Evolutionary conservation across 78 protist species (phyloP).

Genomic region (Kipferlia bialata): DNA sequence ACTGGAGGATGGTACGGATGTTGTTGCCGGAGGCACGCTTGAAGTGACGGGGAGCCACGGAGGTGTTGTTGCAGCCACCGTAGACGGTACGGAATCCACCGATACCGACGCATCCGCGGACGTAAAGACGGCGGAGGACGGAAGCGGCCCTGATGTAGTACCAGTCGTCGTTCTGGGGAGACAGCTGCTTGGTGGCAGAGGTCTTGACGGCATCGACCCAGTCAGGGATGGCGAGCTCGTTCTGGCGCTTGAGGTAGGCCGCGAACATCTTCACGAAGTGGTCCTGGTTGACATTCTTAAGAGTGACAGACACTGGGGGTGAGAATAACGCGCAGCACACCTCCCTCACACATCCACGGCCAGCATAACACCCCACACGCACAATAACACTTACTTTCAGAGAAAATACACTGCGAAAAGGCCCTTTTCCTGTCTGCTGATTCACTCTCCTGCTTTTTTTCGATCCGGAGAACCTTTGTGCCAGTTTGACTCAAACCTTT

Average conservation of each 20-base stretch:
- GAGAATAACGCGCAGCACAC: too few relatives aligned
- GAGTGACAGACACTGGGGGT: too few relatives aligned
- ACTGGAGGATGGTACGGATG: neutral
- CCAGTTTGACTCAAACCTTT: too few relatives aligned
- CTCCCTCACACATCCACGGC: too few relatives aligned
- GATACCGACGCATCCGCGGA: neutral
- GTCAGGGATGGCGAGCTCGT: neutral
- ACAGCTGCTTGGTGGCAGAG: neutral
- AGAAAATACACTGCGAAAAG: too few relatives aligned
- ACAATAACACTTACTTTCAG: too few relatives aligned
- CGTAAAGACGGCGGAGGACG: neutral
- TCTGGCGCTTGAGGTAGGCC: neutral
- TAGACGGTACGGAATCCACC: neutral
- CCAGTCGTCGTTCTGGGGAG: neutral
- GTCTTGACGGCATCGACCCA: neutral
- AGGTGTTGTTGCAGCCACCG: neutral
- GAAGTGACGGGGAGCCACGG: neutral
- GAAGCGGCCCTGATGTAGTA: neutral
- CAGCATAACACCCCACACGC: too few relatives aligned
- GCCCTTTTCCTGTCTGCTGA: too few relatives aligned
- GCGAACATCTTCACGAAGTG: neutral
- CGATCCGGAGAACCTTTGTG: too few relatives aligned
- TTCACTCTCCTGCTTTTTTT: too few relatives aligned
- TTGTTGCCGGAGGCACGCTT: neutral
- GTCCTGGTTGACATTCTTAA: neutral